Conservation (phyloP, 345 rosid species). For the Litchi chinensis region DNA sequence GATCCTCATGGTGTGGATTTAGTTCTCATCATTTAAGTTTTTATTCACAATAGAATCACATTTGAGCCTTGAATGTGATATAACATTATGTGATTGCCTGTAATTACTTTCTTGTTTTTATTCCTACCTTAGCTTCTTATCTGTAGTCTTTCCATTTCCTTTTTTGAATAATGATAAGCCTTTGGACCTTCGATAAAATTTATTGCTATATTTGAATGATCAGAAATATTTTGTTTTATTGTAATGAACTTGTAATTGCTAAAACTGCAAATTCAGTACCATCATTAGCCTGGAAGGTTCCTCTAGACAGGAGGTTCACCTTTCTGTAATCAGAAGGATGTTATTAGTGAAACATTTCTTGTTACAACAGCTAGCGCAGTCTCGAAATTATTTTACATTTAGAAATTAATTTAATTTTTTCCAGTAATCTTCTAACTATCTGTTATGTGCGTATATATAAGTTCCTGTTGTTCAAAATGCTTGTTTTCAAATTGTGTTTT, state of each 20-base stretch:
- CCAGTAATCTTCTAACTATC: neutral
- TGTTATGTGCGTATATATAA: neutral
- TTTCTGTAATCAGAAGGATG: neutral
- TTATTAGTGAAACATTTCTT: neutral
- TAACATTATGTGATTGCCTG: neutral
- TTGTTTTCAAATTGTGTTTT: neutral
- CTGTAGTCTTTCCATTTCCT: neutral
- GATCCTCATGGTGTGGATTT: neutral
- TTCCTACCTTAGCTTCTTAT: neutral
- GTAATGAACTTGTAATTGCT: neutral
- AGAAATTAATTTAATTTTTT: neutral
- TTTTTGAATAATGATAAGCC: neutral
- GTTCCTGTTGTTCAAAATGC: neutral
- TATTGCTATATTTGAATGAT: too few species aligned
- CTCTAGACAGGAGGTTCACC: neutral
- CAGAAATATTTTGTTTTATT: neutral
- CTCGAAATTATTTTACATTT: neutral
- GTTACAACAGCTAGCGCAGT: neutral
- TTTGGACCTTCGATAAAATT: too few species aligned
- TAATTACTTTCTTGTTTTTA: neutral
- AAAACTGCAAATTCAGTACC: neutral
- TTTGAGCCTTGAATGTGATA: neutral
- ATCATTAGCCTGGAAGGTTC: neutral
- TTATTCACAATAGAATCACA: neutral
- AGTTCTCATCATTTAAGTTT: neutral